phyloP scores from a whole-genome alignment of 495 filamentous ascomycete species.

The Talaromyces liani region DNA sequence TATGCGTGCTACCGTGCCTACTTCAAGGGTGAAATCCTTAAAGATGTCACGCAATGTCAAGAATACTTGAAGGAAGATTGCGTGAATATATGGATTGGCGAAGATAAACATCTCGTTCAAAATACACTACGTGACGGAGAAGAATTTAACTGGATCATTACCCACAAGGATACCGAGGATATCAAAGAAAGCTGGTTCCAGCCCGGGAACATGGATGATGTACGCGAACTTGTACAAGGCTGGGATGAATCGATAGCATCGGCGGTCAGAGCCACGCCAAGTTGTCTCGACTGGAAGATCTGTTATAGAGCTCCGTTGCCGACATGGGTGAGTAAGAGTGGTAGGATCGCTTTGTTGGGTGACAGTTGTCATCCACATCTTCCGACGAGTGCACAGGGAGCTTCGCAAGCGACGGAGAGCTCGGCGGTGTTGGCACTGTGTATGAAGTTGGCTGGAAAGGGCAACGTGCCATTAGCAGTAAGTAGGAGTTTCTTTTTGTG shows the following conservation, averaged over 20 bases:
- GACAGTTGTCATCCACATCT: conserved; percentile 43
- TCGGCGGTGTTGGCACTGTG: conserved; percentile 26
- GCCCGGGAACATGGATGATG: conserved; percentile 40
- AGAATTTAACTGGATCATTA: conserved; percentile 7
- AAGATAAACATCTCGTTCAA: conserved; percentile 33
- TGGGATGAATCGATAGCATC: conserved; percentile 37
- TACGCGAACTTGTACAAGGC: conserved; percentile 23
- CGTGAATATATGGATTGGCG: conserved; percentile 42
- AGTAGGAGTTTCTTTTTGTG: not conserved
- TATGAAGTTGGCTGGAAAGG: conserved; percentile 3
- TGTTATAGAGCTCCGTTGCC: conserved; percentile 5
- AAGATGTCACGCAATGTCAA: conserved; percentile 33
- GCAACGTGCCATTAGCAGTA: conserved; percentile 2
- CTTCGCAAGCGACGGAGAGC: conserved; percentile 43
- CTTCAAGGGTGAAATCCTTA: conserved; percentile 34
- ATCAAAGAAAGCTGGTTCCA: conserved; percentile 45
- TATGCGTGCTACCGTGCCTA: conserved; percentile 44
- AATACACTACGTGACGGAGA: conserved; percentile 5
- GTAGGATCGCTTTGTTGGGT: conserved; percentile 37
- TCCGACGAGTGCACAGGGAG: conserved; percentile 42
- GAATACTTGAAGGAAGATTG: conserved; percentile 40
- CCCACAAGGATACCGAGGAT: conserved; percentile 15
- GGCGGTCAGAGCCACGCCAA: conserved; percentile 39
- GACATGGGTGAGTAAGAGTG: conserved; percentile 38
- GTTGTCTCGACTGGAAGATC: conserved; percentile 27